A percentile compares a stretch with the other conserved stretches of the same genome.
Evolutionary conservation across 2,329 filamentous ascomycete species (phyloP).

Genomic region (Bipolaris victoriae): DNA sequence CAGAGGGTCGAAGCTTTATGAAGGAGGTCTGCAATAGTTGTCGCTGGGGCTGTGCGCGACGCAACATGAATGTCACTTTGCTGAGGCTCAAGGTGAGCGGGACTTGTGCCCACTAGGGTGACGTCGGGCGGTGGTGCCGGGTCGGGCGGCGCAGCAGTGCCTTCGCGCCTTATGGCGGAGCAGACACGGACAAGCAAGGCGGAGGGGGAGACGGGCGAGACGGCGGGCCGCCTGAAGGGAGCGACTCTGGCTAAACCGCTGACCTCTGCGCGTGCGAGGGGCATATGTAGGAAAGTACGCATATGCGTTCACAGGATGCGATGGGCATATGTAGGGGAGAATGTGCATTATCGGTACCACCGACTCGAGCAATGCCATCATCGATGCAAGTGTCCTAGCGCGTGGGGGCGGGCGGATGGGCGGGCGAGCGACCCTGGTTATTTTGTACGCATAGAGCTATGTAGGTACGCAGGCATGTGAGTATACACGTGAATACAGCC

Average conservation of each 20-base stretch:
- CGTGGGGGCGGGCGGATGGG: constrained; percentile 2
- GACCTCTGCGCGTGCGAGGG: background rate
- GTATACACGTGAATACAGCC: background rate
- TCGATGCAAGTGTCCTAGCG: constrained; percentile 14
- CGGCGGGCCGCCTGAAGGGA: background rate
- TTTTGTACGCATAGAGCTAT: too few species aligned
- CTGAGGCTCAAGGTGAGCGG: constrained; percentile 14
- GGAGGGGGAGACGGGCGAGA: background rate
- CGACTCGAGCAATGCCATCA: constrained; percentile 13
- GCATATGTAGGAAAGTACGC: too few species aligned
- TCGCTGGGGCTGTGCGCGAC: constrained; percentile 27
- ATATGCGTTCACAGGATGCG: background rate
- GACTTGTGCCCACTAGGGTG: constrained; percentile 12
- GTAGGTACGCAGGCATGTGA: too few species aligned
- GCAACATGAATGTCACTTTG: constrained; percentile 33
- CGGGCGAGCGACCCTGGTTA: background rate
- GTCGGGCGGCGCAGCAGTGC: constrained; percentile 6
- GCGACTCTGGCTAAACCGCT: background rate
- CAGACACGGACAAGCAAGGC: background rate
- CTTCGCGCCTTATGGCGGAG: constrained; percentile 7
- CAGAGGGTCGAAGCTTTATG: constrained; percentile 15
- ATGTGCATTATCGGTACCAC: constrained; percentile 4
- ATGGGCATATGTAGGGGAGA: background rate
- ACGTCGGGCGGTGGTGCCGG: constrained; percentile 14
- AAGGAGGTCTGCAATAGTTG: constrained; percentile 8